Evolutionary conservation across 176 grass and related monocot genomes (phyloP), one percentile per base, ranked within the genome.

Genomic region (Musa schizocarpa): DNA sequence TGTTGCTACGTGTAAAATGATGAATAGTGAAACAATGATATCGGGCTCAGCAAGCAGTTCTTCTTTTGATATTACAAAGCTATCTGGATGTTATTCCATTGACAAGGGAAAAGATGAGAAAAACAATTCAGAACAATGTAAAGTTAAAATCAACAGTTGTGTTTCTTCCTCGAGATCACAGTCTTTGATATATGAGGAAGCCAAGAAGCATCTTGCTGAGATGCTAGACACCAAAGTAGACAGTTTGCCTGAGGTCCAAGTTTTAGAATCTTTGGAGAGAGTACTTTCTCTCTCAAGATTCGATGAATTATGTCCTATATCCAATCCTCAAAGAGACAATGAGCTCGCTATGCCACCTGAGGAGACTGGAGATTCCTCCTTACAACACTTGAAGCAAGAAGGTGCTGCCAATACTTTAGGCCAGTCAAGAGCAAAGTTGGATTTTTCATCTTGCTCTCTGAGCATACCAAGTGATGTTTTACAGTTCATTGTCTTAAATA

Each of bases 131-230:
- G 82, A 70, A 73, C 22, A 29, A 49, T 69, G 54, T 22, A 29
- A 85, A 67, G 81, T 34, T 64, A 78, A 75, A 75, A 75, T 75
- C n/a, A 81, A 34, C 55, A 79, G 20, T 19, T 23, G 11, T 79
- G 63, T 22, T 56, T 57, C 62, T 69, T 61, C 23, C 59, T 67
- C 78, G 26, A 86, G 84, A 54, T 62, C 53, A 75, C 76, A 49
- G 22, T 84, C 84, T 80, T 81, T 88, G 14, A 95, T 92, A 65
- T 99, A 99, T 76, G 83, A 92, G 70, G 85, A 95, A 58, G 88
- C 96, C 71, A 94, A 87, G 76, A 92, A 80, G 66, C 91, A 99
- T 86, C 84, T 99, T 57, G 73, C 81, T 0, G 88, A 99, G 81
- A 84, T 99, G 82, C 66, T 99, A 79, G 81, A 90, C 34, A 74